phyloP scores from a whole-genome alignment of 371 early-diverging fungal genomes.

The Blastocladiella emersonii region DNA sequence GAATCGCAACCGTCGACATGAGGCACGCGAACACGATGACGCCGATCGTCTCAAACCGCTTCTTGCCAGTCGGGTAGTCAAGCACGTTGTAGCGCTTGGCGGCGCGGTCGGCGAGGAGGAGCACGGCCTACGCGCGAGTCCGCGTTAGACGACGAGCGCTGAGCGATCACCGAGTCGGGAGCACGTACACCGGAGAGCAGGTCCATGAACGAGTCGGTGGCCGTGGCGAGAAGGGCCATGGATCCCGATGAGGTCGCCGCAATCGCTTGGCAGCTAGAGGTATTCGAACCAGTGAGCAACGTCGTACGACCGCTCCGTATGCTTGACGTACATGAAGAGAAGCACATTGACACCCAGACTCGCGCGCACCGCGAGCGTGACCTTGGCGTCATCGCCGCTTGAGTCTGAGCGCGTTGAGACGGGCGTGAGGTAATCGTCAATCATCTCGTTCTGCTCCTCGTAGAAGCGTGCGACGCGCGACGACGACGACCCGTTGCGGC shows the following conservation, averaged over 20 bases:
- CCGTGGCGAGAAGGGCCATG: slow-evolving; percentile 76
- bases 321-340: background rate
- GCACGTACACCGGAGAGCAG: slow-evolving; percentile 50
- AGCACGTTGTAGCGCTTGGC: slow-evolving; percentile 41
- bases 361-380: background rate
- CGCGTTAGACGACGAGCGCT: too few relatives aligned
- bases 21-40: slow-evolving; percentile 87
- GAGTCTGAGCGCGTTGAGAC: background rate
- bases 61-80: slow-evolving; percentile 74
- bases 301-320: too few relatives aligned
- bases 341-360: background rate
- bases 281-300: too few relatives aligned
- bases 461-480: too few relatives aligned
- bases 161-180: too few relatives aligned
- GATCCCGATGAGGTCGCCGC: slow-evolving; percentile 79
- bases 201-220: slow-evolving; percentile 89
- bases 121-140: slow-evolving; percentile 20
- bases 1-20: slow-evolving; percentile 79
- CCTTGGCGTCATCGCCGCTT: background rate
- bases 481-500: too few relatives aligned
- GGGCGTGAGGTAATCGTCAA: slow-evolving; percentile 25
- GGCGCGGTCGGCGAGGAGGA: slow-evolving; percentile 48
- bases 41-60: slow-evolving; percentile 81
- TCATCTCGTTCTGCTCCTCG: slow-evolving; percentile 64
- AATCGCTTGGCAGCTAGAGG: slow-evolving; percentile 35